These are phyloP conservation scores for Aspergillus luchuensis DNA, from an alignment of 2,329 filamentous ascomycete species.

Conservation along the genomic window DNA sequence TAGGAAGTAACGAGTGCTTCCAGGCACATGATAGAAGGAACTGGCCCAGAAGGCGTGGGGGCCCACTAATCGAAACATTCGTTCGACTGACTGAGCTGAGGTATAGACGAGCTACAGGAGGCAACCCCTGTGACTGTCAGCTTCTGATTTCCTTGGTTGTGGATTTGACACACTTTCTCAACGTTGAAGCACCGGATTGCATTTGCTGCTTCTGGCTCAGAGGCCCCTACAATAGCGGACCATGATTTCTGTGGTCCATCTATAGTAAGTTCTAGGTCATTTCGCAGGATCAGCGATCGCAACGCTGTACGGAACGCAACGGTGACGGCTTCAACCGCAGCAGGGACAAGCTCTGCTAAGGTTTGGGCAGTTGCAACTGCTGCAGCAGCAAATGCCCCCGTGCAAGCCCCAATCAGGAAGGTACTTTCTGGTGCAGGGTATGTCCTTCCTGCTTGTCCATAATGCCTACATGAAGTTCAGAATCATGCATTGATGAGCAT, in stretches of 20 bases:
- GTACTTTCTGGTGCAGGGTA: not conserved
- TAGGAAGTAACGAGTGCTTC: conserved; percentile 10
- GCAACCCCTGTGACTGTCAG: not conserved
- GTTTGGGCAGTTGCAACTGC: conserved; percentile 6
- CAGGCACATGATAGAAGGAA: conserved; percentile 3
- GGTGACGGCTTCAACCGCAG: conserved; percentile 5
- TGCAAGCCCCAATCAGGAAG: conserved; percentile 11
- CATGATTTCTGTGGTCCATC: conserved; percentile 1
- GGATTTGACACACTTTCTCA: not conserved
- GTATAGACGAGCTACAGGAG: conserved; percentile 5
- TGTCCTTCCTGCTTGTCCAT: not conserved
- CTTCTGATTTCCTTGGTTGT: not conserved
- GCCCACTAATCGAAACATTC: conserved; percentile 9
- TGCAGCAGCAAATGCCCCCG: conserved; percentile 5
- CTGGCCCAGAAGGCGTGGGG: not conserved
- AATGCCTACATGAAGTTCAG: not conserved
- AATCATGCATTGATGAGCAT: not conserved
- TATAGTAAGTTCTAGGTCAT: not conserved
- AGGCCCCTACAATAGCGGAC: not conserved
- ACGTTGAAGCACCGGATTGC: conserved; percentile 2
- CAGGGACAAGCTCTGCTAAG: conserved; percentile 7
- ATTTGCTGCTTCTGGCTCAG: not conserved
- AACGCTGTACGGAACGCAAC: conserved; percentile 7
- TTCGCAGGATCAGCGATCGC: not conserved
- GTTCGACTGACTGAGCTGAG: conserved; percentile 10